Conservation (phyloP, 169 alveolate genomes). For the Pseudocohnilembus persalinus region DNA sequence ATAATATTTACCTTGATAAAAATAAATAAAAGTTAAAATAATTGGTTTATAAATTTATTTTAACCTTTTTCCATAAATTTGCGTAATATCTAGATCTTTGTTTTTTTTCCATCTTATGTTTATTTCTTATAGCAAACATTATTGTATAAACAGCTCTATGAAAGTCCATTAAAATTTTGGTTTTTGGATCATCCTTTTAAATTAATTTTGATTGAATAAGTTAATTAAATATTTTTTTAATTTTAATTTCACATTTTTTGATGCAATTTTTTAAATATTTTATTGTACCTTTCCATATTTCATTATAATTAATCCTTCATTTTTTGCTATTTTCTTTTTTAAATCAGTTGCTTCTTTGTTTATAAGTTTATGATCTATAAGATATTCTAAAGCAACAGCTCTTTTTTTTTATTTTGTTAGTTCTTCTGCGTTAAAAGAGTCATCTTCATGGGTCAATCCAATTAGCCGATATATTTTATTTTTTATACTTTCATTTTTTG, state of each 20-base stretch:
- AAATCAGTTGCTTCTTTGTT: slow-evolving; percentile 1
- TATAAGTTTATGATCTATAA: neutral
- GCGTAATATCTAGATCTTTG: slow-evolving; percentile 17
- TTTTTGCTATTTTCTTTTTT: slow-evolving; percentile 14
- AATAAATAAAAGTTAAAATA: too few relatives aligned
- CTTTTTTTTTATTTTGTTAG: slow-evolving; percentile 6
- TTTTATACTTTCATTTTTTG: slow-evolving; percentile 7
- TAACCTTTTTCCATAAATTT: neutral
- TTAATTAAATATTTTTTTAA: neutral
- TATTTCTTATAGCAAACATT: slow-evolving; percentile 24
- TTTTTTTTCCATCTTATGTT: slow-evolving; percentile 21
- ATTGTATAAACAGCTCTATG: slow-evolving; percentile 24
- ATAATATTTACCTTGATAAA: too few relatives aligned
- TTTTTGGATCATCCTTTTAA: slow-evolving; percentile 1
- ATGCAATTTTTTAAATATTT: neutral
- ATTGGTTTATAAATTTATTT: too few relatives aligned
- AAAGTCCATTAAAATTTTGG: neutral
- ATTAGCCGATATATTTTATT: neutral
- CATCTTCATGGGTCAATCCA: slow-evolving; percentile 24
- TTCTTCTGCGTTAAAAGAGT: slow-evolving; percentile 24
- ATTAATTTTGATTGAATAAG: neutral
- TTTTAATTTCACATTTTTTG: neutral
- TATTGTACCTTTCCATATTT: neutral
- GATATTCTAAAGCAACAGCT: slow-evolving; percentile 1
- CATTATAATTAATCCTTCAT: slow-evolving; percentile 7